These are phyloP conservation scores for Penicillium mononematosum DNA, from an alignment of 495 filamentous ascomycete genomes.

Conservation along the genomic window DNA sequence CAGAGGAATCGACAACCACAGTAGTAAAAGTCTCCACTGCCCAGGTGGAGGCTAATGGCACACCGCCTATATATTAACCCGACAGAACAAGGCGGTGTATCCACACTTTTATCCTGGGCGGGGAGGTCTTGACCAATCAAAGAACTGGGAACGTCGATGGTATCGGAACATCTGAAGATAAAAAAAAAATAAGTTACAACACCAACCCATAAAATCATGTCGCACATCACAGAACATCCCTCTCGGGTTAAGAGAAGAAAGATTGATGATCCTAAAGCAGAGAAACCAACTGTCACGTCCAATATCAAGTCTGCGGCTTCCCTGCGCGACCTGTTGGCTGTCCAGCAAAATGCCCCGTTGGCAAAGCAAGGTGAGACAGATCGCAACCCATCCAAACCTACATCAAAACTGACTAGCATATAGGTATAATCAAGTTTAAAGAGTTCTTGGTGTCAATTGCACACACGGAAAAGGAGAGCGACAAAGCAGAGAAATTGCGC, in stretches of 20 bases:
- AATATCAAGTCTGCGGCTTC: slow-evolving; percentile 60
- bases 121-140: slow-evolving; percentile 25
- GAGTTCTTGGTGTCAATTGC: slow-evolving; percentile 66
- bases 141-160: slow-evolving; percentile 24
- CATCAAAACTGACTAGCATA: neutral
- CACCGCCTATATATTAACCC: neutral
- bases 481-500: slow-evolving; percentile 49
- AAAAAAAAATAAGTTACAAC: slow-evolving; percentile 26
- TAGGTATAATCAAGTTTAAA: slow-evolving; percentile 76
- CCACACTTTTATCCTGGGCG: slow-evolving; percentile 1
- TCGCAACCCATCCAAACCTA: neutral
- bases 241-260: slow-evolving; percentile 45
- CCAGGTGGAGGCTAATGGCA: neutral
- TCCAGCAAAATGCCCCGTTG: slow-evolving; percentile 60
- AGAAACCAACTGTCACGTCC: slow-evolving; percentile 26
- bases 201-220: slow-evolving; percentile 22
- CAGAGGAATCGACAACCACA: no score
- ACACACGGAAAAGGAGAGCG: slow-evolving; percentile 47
- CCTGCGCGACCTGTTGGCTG: slow-evolving; percentile 61
- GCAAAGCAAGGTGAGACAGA: slow-evolving; percentile 61
- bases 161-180: slow-evolving; percentile 26
- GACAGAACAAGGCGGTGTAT: slow-evolving; percentile 5
- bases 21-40: neutral
- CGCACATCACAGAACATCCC: slow-evolving; percentile 29
- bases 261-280: slow-evolving; percentile 29